Base-by-base conservation (phyloP, 441 rosid species). In the Populus hybrid region DNA sequence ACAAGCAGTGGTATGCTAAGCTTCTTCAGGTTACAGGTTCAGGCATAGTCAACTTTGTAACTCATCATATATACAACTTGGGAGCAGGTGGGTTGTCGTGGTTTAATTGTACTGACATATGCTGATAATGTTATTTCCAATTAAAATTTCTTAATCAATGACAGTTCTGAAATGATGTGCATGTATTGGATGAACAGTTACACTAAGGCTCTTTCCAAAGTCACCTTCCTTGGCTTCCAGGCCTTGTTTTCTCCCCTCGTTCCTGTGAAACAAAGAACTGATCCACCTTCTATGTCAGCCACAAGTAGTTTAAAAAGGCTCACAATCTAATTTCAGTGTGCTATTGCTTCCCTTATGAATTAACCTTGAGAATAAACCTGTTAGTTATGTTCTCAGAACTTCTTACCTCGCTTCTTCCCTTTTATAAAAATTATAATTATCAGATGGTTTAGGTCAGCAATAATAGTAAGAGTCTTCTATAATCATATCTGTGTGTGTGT, bases 1-100 rank as follows among this genome's bases (percentile, higher is more conserved):
- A 93, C 20, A 75, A 77, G 78, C 65, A 81, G 61, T 96, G 99
- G 99, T 96, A 75, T 78, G 77, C 92, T 33, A 88, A 87, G 85
- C 84, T 94, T 80, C 96, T 96, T 79, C 87, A 86, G 83, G 84
- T 88, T 83, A 90, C 99, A n/a, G 98, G 99, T 69, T 74, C 90
- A 0, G 83, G 88, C 59, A 86, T 86, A n/a, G 79, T 96, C 40
- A 80, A 94, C 74, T 78, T 56, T 1, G 75, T 95, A 88, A 90
- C 97, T 78, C 97, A 94, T 85, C 99, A 95, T 81, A 90, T 95
- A 80, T 95, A 95, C 92, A 95, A 95, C 84, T 88, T 95, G 63
- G 99, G 99, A 76, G 70, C 90, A 87, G 99, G 99, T 93, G 23
- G 21, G 83, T 78, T 26, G 26, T 36, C 23, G 10, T 59, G 68